phyloP scores from a whole-genome alignment of 306 rosid species.

The Quercus wislizeni region DNA sequence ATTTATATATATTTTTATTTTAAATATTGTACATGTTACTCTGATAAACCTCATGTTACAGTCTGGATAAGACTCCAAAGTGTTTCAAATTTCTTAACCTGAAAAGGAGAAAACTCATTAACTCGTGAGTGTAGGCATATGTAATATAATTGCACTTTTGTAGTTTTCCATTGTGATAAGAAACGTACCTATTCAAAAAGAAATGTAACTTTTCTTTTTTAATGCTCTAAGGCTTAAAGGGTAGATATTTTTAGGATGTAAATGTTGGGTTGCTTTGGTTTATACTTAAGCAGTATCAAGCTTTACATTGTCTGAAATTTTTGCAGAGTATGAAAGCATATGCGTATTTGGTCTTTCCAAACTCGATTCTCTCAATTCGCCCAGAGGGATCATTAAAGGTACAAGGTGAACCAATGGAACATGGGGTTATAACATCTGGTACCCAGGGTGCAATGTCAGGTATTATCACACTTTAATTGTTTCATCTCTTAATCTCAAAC shows the following conservation, averaged over 20 bases:
- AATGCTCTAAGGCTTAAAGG: neutral
- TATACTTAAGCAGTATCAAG: neutral
- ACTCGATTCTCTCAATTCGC: constrained; percentile 43
- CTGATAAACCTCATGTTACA: too few species aligned
- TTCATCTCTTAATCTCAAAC: neutral
- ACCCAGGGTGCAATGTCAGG: constrained; percentile 94
- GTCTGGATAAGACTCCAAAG: neutral
- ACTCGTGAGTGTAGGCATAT: neutral
- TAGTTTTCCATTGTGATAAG: neutral
- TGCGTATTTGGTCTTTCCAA: constrained; percentile 87
- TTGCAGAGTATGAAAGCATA: constrained; percentile 79
- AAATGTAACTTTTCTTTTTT: too few species aligned
- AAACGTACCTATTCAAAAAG: neutral
- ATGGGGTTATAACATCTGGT: constrained; percentile 83
- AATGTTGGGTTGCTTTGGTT: neutral
- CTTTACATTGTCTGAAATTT: constrained; percentile 13
- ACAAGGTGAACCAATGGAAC: constrained; percentile 62
- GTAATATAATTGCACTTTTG: neutral
- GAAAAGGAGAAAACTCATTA: neutral
- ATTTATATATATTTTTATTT: too few species aligned
- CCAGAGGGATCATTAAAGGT: constrained; percentile 41
- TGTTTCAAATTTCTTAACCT: neutral
- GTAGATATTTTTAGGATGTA: neutral
- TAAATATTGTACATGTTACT: too few species aligned
- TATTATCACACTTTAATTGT: constrained; percentile 22